Conservation (phyloP, 768 basidiomycete species). For the Scleroderma citrinum region DNA sequence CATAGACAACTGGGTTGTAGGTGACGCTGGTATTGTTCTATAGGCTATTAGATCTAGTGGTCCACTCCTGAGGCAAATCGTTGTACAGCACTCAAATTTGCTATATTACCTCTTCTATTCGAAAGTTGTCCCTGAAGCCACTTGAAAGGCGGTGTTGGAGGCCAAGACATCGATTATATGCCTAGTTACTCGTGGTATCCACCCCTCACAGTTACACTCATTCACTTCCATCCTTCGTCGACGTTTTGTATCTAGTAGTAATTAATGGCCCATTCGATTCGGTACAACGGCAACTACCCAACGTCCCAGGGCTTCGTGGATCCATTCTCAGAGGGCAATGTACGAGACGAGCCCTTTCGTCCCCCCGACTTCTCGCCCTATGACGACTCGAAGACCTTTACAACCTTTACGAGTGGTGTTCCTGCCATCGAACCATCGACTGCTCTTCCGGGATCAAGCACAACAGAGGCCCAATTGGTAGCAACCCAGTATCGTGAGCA, state of each 20-base stretch:
- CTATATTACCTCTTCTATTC: too few species aligned
- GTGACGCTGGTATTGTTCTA: too few species aligned
- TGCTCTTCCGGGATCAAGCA: conserved; percentile 3
- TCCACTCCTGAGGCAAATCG: too few species aligned
- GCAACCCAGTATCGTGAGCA: conserved; percentile 23
- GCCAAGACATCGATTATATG: too few species aligned
- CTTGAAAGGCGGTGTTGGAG: too few species aligned
- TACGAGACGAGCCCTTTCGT: conserved; percentile 18
- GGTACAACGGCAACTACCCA: conserved; percentile 7
- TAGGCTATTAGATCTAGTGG: too few species aligned
- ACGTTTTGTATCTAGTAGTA: conserved; percentile 8
- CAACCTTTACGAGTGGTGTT: conserved; percentile 18
- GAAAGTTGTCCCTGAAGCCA: too few species aligned
- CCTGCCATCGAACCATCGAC: conserved; percentile 7
- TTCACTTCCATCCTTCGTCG: too few species aligned
- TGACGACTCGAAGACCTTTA: conserved; percentile 16
- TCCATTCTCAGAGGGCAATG: conserved; percentile 23
- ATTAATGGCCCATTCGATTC: conserved; percentile 18
- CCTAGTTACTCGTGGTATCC: too few species aligned
- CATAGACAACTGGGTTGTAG: background rate
- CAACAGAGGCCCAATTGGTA: conserved; percentile 19
- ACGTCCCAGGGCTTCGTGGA: conserved; percentile 12
- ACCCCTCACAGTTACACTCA: too few species aligned
- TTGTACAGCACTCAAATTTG: too few species aligned
- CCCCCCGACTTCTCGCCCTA: conserved; percentile 4